These are phyloP conservation scores for Pseudocercospora eumusae DNA, from an alignment of 2,329 filamentous ascomycete species.

Conservation along the genomic window DNA sequence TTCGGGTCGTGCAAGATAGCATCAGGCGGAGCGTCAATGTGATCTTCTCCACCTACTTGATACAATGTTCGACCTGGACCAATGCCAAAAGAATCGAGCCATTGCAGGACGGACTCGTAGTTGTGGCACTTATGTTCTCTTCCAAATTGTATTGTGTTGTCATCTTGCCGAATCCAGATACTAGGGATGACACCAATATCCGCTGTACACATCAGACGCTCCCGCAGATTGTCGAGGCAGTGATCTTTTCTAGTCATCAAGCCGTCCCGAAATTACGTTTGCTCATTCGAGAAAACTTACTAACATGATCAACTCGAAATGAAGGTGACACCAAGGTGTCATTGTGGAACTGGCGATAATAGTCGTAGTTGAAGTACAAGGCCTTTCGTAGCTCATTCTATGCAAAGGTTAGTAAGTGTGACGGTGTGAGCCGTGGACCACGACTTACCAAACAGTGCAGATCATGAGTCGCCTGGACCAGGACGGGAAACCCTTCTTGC, in stretches of 20 bases:
- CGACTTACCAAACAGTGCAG: not conserved
- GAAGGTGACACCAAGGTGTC: not conserved
- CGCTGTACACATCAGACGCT: not conserved
- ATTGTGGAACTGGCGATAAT: not conserved
- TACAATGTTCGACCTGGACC: not conserved
- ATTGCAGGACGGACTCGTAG: not conserved
- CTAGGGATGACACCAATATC: not conserved
- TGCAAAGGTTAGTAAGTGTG: no score
- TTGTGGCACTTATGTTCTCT: not conserved
- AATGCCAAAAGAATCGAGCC: not conserved
- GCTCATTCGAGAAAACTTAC: not conserved
- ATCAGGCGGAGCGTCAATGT: not conserved
- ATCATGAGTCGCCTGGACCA: not conserved
- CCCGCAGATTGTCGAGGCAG: not conserved
- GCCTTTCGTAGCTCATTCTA: not conserved
- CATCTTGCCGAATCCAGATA: not conserved
- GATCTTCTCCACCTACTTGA: not conserved
- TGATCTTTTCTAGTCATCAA: not conserved
- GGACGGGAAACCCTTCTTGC: not conserved
- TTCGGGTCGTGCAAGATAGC: not conserved
- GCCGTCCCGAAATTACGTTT: not conserved
- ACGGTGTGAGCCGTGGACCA: no score
- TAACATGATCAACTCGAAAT: not conserved
- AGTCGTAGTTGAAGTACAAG: not conserved
- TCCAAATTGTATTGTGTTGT: not conserved